Base-by-base conservation (phyloP, 768 basidiomycete genomes). In the Guyanaporus albipodus region DNA sequence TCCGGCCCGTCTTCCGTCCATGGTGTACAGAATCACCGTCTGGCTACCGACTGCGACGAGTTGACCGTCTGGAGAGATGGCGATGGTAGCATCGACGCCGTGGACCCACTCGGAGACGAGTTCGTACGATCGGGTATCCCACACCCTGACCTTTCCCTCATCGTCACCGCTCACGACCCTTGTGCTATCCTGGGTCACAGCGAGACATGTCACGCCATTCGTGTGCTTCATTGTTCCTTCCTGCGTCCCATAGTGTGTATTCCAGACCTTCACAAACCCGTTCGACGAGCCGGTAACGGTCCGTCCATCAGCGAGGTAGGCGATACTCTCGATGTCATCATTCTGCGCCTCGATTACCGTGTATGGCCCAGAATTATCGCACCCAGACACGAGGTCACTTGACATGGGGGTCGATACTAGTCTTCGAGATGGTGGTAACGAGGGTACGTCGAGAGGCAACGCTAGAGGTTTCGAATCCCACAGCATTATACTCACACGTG, bases 221-320 rank as follows among this genome's bases (percentile, higher is more conserved):
- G 14, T 17, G 9, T 44, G 36, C 15, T 26, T 0, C 46, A 48
- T 33, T 6, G 12, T 12, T 23, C 37, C 40, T 32, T 52, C 44
- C 40, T 24, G 23, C 11, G 6, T 12, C 3, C 40, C 17, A 3
- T 6, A 22, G 14, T 38, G 47, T 6, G 33, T 5, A 15, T 42
- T 27, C 51, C 46, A 42, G 1, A 48, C 17, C 9, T 4, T 41
- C 17, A 43, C 11, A 4, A 10, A 35, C 35, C n/a, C 24, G 4
- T n/a, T 32, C 0, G 0, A 0, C 8, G 27, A 34, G 2, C 28
- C 31, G 2, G 46, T 42, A n/a, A 45, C 43, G 15, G 46, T 6
- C 21, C 40, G 37, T 31, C 46, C 37, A 28, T 38, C 33, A 28
- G 56, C 33, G 23, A 57, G 44, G 31, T 39, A 58, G 6, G 22